Base-by-base conservation (phyloP, 2,329 filamentous ascomycete species). In the Trichophyton rubrum region DNA sequence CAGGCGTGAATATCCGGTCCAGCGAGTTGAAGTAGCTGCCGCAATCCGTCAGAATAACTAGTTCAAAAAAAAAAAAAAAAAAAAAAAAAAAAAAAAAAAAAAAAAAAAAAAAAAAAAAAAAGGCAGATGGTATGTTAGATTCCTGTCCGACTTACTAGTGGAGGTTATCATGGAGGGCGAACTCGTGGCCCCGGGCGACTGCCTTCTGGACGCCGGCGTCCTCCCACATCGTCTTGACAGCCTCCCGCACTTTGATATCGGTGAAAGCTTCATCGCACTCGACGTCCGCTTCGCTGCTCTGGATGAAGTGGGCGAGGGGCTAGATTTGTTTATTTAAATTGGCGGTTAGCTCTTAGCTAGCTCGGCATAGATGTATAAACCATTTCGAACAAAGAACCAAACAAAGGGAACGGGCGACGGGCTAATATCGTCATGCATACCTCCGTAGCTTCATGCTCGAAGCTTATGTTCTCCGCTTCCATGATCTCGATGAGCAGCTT, bases 161-260 rank as follows among this genome's bases (percentile, higher is more conserved):
- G 66, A 97, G 77, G 70, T 97, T 97, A 77, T 97, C 93, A 73
- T 97, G 91, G 57, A 97, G 82, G 17, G 93, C 92, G 75, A 92
- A 97, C 77, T 96, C 92, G 73, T 97, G 96, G 67, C 93, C 93
- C 75, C 93, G 92, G 57, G 85, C 80, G 66, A 97, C 93, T n/a
- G 90, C 90, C 68, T 85, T 79, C 72, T 90, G 89, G 59, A 97
- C 88, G 62, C 91, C 90, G 45, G 76, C 78, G 73, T 99, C 92
- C 27, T 77, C 77, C 93, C 92, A 99, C 63, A 97, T 79, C 59
- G 81, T 80, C 73, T 88, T 89, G 78, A 97, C 88, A 3, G 92
- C 90, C 62, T 68, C 85, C 78, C 64, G 93, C 78, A 75, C 88
- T 57, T 66, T 71, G 47, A 71, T 64, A 62, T 78, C 73, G 7